Conservation (phyloP, 768 basidiomycete genomes). For the Strobilomyces dryophilus region DNA sequence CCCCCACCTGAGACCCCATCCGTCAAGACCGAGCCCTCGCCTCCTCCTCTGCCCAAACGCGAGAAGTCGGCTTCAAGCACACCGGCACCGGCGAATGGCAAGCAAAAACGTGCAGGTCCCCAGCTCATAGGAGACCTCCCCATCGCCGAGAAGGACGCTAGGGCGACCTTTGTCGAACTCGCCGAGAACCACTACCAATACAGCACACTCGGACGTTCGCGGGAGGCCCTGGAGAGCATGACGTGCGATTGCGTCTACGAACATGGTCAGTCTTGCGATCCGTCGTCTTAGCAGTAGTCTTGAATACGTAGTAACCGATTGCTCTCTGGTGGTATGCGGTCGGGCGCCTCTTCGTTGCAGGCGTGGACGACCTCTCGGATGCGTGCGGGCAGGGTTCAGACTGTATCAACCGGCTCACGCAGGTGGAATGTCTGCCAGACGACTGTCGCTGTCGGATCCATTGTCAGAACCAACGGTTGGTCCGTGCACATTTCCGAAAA, state of each 20-base stretch:
- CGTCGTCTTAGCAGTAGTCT: conserved; percentile 18
- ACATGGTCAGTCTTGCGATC: conserved; percentile 56
- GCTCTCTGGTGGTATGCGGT: conserved; percentile 9
- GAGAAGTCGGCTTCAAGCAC: conserved; percentile 36
- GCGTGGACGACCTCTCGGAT: conserved; percentile 49
- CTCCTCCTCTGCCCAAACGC: conserved; percentile 28
- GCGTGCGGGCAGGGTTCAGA: conserved; percentile 88
- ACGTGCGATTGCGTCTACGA: conserved; percentile 90
- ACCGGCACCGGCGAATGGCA: conserved; percentile 33
- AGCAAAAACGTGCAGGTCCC: conserved; percentile 36
- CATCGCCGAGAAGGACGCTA: conserved; percentile 66
- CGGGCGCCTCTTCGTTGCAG: conserved; percentile 38
- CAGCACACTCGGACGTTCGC: conserved; percentile 79
- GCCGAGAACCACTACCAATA: conserved; percentile 81
- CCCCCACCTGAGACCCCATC: conserved; percentile 26
- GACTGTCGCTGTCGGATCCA: conserved; percentile 81
- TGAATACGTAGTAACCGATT: conserved; percentile 29
- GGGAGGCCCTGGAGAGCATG: conserved; percentile 90
- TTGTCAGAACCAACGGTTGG: conserved; percentile 92
- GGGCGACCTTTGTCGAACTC: conserved; percentile 70
- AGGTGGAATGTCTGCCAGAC: conserved; percentile 89
- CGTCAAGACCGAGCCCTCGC: conserved; percentile 27
- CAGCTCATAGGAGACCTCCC: conserved; percentile 84
- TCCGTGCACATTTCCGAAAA: not conserved
- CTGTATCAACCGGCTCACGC: conserved; percentile 96